phyloP scores from a whole-genome alignment of 495 filamentous ascomycete genomes.

The Amphirosellinia nigrospora region DNA sequence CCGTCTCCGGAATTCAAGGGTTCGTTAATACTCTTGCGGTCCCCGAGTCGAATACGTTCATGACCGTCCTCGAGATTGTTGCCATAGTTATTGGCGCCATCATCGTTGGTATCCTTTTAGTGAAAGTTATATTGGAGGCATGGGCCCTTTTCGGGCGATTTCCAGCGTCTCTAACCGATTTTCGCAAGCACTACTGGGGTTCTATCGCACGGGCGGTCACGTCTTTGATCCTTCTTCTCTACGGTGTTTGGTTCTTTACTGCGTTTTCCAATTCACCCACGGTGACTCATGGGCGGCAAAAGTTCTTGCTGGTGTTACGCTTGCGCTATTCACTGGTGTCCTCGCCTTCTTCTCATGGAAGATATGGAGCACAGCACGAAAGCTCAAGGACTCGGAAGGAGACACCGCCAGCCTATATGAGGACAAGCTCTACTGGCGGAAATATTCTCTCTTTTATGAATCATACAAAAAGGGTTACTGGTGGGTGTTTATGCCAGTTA shows the following conservation, averaged over 20 bases:
- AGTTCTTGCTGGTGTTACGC: conserved; percentile 79
- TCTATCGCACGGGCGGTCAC: conserved; percentile 87
- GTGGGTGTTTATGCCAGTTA: conserved; percentile 93
- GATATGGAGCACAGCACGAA: conserved; percentile 78
- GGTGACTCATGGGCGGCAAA: conserved; percentile 98
- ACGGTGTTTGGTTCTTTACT: conserved; percentile 95
- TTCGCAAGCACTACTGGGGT: conserved; percentile 96
- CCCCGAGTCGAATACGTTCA: conserved; percentile 90
- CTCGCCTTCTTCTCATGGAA: conserved; percentile 80
- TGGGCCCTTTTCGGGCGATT: conserved; percentile 93
- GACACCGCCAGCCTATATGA: conserved; percentile 79
- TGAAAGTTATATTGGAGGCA: conserved; percentile 90
- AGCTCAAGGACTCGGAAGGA: conserved; percentile 75
- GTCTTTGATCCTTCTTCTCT: conserved; percentile 87
- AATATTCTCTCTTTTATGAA: conserved; percentile 97
- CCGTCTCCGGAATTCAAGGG: conserved; percentile 72
- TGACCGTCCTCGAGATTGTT: conserved; percentile 91
- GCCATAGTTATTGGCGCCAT: conserved; percentile 86
- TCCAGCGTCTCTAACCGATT: conserved; percentile 77
- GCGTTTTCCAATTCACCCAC: conserved; percentile 90
- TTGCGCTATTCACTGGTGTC: conserved; percentile 78
- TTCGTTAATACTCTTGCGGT: conserved; percentile 80
- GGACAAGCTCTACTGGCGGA: conserved; percentile 88
- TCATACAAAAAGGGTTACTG: conserved; percentile 90
- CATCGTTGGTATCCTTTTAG: conserved; percentile 81